Conservation (phyloP, 2,329 filamentous ascomycete genomes). For the Tolypocladium nubicola region DNA sequence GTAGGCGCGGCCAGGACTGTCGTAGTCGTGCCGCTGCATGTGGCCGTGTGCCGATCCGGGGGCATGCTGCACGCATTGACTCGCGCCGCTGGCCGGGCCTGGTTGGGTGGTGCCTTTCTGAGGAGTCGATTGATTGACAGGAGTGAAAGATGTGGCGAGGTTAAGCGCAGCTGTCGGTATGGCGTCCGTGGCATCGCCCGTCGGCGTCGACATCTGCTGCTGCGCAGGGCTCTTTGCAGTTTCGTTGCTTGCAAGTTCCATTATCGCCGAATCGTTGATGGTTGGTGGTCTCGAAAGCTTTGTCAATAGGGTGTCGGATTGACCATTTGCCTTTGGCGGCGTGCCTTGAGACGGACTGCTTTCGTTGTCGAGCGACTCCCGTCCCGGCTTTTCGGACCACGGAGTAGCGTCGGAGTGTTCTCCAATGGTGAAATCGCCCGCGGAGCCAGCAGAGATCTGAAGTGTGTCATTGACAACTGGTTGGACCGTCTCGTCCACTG, state of each 20-base stretch:
- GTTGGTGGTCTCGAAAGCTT: neutral
- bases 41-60: neutral
- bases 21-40: slow-evolving; percentile 10
- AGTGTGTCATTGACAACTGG: neutral
- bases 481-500: neutral
- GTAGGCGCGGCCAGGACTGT: slow-evolving; percentile 23
- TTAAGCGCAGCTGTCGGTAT: neutral
- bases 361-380: neutral
- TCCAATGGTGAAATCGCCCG: neutral
- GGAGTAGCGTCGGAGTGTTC: neutral
- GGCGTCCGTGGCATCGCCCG: neutral
- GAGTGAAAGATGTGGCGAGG: slow-evolving; percentile 13
- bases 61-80: neutral
- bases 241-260: neutral
- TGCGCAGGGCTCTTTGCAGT: neutral
- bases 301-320: neutral
- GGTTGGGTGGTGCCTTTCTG: neutral
- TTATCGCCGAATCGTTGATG: neutral
- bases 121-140: slow-evolving; percentile 6
- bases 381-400: neutral
- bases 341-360: neutral
- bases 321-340: neutral
- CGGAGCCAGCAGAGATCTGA: neutral
- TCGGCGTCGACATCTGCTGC: neutral
- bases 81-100: neutral